phyloP scores from a whole-genome alignment of 192 early-diverging fungal genomes.

The Kappamyces sp. region DNA sequence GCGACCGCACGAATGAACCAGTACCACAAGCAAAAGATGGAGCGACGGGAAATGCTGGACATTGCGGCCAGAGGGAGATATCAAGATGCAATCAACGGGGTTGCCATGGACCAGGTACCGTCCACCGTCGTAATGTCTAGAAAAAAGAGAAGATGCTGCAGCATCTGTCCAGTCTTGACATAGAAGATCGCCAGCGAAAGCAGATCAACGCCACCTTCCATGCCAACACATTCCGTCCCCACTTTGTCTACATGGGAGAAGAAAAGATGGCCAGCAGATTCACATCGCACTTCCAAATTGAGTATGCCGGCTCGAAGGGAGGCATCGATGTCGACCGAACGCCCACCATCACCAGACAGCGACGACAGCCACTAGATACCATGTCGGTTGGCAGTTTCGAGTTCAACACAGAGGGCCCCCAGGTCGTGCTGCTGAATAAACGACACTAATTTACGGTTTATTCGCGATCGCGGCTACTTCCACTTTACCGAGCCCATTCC shows the following conservation, averaged over 20 bases:
- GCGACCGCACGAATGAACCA: background rate
- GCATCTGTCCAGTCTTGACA: background rate
- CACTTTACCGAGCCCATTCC: constrained; percentile 28
- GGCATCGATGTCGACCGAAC: too few species aligned
- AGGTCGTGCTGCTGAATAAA: too few species aligned
- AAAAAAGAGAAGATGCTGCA: constrained; percentile 9
- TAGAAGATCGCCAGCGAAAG: constrained; percentile 4
- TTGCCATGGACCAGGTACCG: background rate
- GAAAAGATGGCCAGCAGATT: constrained; percentile 6
- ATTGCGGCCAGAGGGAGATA: background rate
- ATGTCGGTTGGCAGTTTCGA: too few species aligned
- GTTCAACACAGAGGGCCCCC: too few species aligned
- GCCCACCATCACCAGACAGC: too few species aligned
- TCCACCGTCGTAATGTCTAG: background rate
- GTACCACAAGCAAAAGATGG: background rate
- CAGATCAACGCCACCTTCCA: constrained; percentile 6
- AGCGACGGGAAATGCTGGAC: background rate
- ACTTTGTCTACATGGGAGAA: background rate
- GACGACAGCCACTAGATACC: too few species aligned
- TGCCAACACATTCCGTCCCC: background rate
- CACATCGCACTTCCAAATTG: constrained; percentile 13
- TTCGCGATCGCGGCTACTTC: too few species aligned
- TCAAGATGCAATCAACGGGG: background rate
- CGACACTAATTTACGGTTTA: too few species aligned
- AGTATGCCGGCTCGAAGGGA: too few species aligned